Base-by-base conservation (phyloP, 2,329 filamentous ascomycete species). In the Meredithiella fracta region DNA sequence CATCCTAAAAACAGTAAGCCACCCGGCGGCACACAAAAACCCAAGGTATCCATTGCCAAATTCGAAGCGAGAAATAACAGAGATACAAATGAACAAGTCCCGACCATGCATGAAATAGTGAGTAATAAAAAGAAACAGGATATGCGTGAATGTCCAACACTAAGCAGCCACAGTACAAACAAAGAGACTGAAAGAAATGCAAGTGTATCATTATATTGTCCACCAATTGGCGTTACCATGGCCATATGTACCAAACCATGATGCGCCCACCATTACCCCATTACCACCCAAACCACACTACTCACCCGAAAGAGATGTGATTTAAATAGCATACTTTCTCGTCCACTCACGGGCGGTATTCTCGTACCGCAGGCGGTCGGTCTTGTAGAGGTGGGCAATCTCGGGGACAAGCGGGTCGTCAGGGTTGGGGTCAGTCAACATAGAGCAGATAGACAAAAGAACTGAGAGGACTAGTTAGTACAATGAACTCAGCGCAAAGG, bases 371-470 rank as follows among this genome's bases (percentile, higher is more conserved):
- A 86, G 82, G 65, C 89, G 86, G 72, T 98, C 92, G 62, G 91
- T 96, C 83, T 98, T 98, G 86, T 98, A 98, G 68, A 97, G 89
- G 69, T 98, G 92, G 65, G 92, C 92, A 66, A 98, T 98, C 76
- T 98, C 92, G 61, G 92, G 92, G 60, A 98, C 92, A 63, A 98
- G 83, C 67, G 92, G 92, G 72, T 98, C 92, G 70, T 98, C 92
- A 62, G 92, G 92, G 79, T 98, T 98, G 64, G 92, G 92, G 75
- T 98, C 92, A 67, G 92, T 98, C 70, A 98, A 78, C 92, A 98
- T 97, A 55, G 92, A 98, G 79, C 92, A 98, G 77, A 98, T 98
- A 58, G 92, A 97, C 62, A 98, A 81, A 26, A 98, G 79, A 58
- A 98, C 92, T 97, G 60, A 55, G 2, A 56, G 47, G 61, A 61